Base-by-base conservation (phyloP, 2,329 filamentous ascomycete species). In the Cytospora piceae region DNA sequence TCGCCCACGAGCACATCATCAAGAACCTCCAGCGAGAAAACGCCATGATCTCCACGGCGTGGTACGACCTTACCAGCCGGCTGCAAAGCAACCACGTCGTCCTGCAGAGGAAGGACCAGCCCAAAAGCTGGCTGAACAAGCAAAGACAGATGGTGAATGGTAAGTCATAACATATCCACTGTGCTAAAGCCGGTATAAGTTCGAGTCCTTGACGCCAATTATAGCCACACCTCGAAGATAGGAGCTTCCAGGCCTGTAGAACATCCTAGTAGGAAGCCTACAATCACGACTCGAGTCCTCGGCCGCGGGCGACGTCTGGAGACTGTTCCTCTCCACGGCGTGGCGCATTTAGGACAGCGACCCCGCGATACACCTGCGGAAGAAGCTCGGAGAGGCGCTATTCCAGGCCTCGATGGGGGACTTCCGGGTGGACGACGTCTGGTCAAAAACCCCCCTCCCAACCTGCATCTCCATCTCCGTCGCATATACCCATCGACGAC, bases 41-140 rank as follows among this genome's bases (percentile, higher is more conserved):
- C 75, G 84, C 85, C 49, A 83, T 95, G 74, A 92, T 96, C 72
- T 83, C 89, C 31, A 90, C 88, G n/a, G 92, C 92, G 2, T 96
- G 91, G 91, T 94, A 94, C 78, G 91, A 94, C 76, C 85, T 95
- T 72, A 88, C 89, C 31, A 89, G 84, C 74, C 84, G 92, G 60
- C 77, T 96, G 71, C 92, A 95, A 78, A 93, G 90, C 79, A 94
- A 94, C 75, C 91, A 91, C 68, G 89, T 94, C 52, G 87, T 92
- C 63, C 78, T 96, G 68, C 90, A 93, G 74, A 82, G 92, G 70
- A 84, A 90, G 71, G 91, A 94, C 71, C 85, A 85, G 71, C 90
- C 91, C 17, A 90, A 87, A 77, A 94, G 91, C 78, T 96, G 91
- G 91, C 79, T 96, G 71, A 91, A 91, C 73, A 93, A 91, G 81